Evolutionary conservation across 2,329 filamentous ascomycete species (phyloP).

Genomic region (Pseudogymnoascus sp.): DNA sequence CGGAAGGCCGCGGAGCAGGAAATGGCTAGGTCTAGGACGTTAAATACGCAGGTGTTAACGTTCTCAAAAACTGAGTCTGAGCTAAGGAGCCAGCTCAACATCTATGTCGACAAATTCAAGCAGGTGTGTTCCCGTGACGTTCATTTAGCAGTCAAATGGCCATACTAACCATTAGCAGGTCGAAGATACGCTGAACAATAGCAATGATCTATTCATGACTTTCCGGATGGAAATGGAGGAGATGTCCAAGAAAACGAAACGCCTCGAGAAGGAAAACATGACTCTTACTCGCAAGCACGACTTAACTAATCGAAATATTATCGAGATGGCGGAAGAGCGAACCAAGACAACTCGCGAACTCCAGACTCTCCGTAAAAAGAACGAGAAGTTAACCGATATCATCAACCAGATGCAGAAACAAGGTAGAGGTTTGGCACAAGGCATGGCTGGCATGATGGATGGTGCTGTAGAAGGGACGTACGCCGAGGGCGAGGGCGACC

Average conservation of each 20-base stretch:
- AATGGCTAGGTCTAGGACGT: constrained; percentile 67
- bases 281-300: constrained; percentile 88
- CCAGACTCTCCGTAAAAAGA: constrained; percentile 68
- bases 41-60: constrained; percentile 86
- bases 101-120: constrained; percentile 99
- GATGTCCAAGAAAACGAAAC: constrained; percentile 98
- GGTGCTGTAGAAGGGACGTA: constrained; percentile 48
- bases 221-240: constrained; percentile 99
- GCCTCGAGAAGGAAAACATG: constrained; percentile 93
- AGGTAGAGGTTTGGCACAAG: constrained; percentile 67
- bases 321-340: constrained; percentile 94
- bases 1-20: constrained; percentile 83
- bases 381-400: constrained; percentile 85
- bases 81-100: constrained; percentile 88
- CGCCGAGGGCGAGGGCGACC: constrained; percentile 43
- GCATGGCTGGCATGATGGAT: constrained; percentile 53
- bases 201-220: constrained; percentile 92
- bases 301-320: constrained; percentile 85
- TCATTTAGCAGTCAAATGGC: constrained; percentile 12
- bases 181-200: constrained; percentile 97
- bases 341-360: constrained; percentile 67
- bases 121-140: constrained; percentile 59
- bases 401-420: constrained; percentile 96
- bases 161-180: constrained; percentile 59
- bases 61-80: constrained; percentile 96